Conservation (phyloP, 257 asterid genomes). For the Solanum pinnatisectum region DNA sequence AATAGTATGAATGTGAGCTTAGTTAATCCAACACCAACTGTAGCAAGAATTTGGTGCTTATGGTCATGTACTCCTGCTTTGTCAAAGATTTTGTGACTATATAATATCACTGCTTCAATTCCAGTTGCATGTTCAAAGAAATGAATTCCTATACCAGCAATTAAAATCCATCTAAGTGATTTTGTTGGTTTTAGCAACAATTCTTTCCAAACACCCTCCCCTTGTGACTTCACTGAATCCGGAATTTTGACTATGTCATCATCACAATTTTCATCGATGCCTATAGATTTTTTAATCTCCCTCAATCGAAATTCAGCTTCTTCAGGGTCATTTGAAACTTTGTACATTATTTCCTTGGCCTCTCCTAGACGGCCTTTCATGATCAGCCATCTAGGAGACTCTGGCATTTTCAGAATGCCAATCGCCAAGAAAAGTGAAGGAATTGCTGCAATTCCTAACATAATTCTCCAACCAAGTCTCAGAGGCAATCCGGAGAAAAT, state of each 20-base stretch:
- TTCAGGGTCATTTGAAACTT: slow-evolving; percentile 27
- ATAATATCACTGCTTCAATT: slow-evolving; percentile 50
- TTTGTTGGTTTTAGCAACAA: slow-evolving; percentile 33
- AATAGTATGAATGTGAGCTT: slow-evolving; percentile 38
- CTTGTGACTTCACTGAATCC: background rate
- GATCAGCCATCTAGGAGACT: slow-evolving; percentile 75
- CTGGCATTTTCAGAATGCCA: slow-evolving; percentile 58
- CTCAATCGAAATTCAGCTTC: slow-evolving; percentile 45
- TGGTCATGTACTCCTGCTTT: slow-evolving; percentile 44
- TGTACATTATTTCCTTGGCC: slow-evolving; percentile 37
- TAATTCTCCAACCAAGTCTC: slow-evolving; percentile 53
- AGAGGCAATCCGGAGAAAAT: slow-evolving; percentile 26
- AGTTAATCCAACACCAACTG: slow-evolving; percentile 52
- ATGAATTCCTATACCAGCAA: slow-evolving; percentile 57
- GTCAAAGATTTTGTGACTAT: slow-evolving; percentile 50
- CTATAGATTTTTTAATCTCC: slow-evolving; percentile 40
- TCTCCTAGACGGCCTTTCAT: slow-evolving; percentile 45
- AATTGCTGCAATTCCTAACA: slow-evolving; percentile 65
- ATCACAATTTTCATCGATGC: slow-evolving; percentile 30
- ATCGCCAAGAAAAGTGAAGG: slow-evolving; percentile 50
- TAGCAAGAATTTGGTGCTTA: slow-evolving; percentile 35
- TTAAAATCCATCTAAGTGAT: slow-evolving; percentile 41
- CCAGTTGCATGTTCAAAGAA: slow-evolving; percentile 75
- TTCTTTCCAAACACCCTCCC: slow-evolving; percentile 35
- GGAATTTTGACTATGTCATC: slow-evolving; percentile 29